Percentiles rank a stretch among this genome's conserved stretches.
Evolutionary conservation across 2,329 filamentous ascomycete genomes (phyloP).

Genomic region (Paecilomyces formosus): DNA sequence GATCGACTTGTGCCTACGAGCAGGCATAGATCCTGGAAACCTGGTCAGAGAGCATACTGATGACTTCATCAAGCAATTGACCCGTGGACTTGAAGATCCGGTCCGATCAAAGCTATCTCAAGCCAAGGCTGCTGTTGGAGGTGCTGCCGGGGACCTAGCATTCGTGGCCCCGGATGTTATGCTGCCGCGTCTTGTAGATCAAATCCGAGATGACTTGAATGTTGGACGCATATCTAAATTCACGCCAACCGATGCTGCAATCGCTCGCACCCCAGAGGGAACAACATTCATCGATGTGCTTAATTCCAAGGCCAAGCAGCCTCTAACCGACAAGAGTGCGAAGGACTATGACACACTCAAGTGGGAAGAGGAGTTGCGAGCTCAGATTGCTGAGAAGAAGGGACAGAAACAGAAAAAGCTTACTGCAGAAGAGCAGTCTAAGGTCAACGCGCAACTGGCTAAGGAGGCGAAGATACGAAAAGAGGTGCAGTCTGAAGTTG

Average conservation of each 20-base stretch:
- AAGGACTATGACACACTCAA: slow-evolving; percentile 95
- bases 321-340: slow-evolving; percentile 73
- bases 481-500: slow-evolving; percentile 62
- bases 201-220: slow-evolving; percentile 68
- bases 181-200: slow-evolving; percentile 65
- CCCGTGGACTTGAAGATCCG: slow-evolving; percentile 42
- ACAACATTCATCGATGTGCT: slow-evolving; percentile 86
- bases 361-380: slow-evolving; percentile 89
- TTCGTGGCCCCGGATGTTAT: slow-evolving; percentile 85
- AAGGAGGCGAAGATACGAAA: slow-evolving; percentile 77
- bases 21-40: slow-evolving; percentile 73
- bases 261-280: slow-evolving; percentile 84
- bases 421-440: slow-evolving; percentile 77
- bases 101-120: slow-evolving; percentile 26
- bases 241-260: slow-evolving; percentile 82
- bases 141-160: slow-evolving; percentile 80
- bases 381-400: slow-evolving; percentile 86
- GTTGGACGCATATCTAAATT: slow-evolving; percentile 61
- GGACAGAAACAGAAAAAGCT: slow-evolving; percentile 79
- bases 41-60: slow-evolving; percentile 60
- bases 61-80: slow-evolving; percentile 61
- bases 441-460: slow-evolving; percentile 81
- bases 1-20: slow-evolving; percentile 80
- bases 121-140: slow-evolving; percentile 63
- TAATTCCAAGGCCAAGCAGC: slow-evolving; percentile 66